Evolutionary conservation across 2,329 filamentous ascomycete genomes (phyloP), one percentile per base, ranked within the genome.

Genomic region (Colletotrichum karsti): DNA sequence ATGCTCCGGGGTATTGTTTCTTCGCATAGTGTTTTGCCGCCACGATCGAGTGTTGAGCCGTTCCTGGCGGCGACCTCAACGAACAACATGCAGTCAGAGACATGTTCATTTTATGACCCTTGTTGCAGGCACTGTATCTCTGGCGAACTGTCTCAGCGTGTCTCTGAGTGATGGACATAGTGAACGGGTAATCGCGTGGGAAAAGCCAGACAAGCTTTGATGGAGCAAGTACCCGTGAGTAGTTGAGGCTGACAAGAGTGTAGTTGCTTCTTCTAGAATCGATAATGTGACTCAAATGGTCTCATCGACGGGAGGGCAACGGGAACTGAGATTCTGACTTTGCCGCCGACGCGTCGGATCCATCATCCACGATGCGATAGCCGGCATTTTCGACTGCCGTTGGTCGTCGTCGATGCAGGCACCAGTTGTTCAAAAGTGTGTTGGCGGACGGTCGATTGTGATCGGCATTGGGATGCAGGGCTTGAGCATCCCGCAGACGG

Each of bases 391-490:
- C 30, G 37, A 0, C 8, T 20, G n/a, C 5, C 33, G 35, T 18
- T 24, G 28, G 28, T 20, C n/a, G 18, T 33, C 18, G 54, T 15
- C 12, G 53, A 42, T 22, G 61, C 24, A 50, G 10, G n/a, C 18
- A n/a, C 13, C 3, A 41, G 22, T 13, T 24, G 15, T 15, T 13
- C 8, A 33, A 33, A 18, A 5, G 18, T 26, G 15, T n/a, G 30
- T 15, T 20, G n/a, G 22, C 26, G 22, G 39, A 48, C 24, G 33
- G 50, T 20, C 24, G 12, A 48, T 59, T 46, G 4, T 35, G 60
- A 68, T 68, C 60, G 55, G 60, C 65, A 42, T 20, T 54, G 60
- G 26, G 53, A 54, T 46, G 60, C 60, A 59, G 39, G 46, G 30
- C 22, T 42, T 51, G 46, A 41, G 42, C 22, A n/a, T 53, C 39